Base-by-base conservation (phyloP, 805 yeast genomes). In the Pichia nanzhaoensis region DNA sequence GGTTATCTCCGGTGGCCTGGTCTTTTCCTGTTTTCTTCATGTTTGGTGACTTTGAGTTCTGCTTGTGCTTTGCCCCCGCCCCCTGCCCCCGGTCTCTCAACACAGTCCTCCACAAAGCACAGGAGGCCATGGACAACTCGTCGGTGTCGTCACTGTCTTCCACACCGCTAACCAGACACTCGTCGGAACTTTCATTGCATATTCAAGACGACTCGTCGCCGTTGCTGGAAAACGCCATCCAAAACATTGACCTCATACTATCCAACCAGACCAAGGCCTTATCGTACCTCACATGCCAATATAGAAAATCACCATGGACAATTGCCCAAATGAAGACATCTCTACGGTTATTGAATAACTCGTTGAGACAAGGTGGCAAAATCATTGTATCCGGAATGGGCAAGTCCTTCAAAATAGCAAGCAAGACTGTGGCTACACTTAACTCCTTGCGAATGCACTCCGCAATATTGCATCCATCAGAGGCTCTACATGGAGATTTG, bases 401-500 rank as follows among this genome's bases (percentile, higher is more conserved):
- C 2, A 88, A 88, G 61, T 82, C 91, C 1, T 77, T 68, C 63
- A 86, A 86, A 62, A 84, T 88, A 30, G 95, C 88, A 13, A 69
- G 74, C 46, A 88, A 88, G 63, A 66, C 82, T 13, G 86, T 78
- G 43, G 95, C 96, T 9, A 88, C 95, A 4, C 67, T 88, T 62
- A 85, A 83, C 57, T 86, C 95, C 0, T 68, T 89, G 47, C 80
- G 89, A 27, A 73, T 88, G 42, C 80, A 77, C 42, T 71, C 95
- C 0, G 75, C 78, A 0, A 54, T 74, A 1, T 65, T 88, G 44
- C 96, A 88, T 58, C 95, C 96, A 0, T 67, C 85, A 4, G 96
- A 88, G 49, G 96, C 96, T 0, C 66, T 89, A 17, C 96, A 88
- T 60, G 96, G 96, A 5, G 96, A 88, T 60, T 70, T 88, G 54